These are phyloP conservation scores for Ophiorrhiza pumila DNA, from an alignment of 257 asterid species.

Conservation along the genomic window DNA sequence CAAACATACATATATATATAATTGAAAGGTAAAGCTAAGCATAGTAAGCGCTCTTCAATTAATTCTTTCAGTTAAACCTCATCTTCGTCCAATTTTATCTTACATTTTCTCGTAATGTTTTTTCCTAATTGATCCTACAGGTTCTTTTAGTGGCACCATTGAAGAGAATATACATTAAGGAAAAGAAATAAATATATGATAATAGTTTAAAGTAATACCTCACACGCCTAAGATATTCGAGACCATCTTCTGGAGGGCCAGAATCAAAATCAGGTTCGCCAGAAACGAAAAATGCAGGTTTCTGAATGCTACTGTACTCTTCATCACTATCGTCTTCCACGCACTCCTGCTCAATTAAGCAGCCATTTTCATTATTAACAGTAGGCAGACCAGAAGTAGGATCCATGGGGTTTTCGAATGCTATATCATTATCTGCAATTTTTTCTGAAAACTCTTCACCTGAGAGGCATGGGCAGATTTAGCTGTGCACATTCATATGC, in stretches of 20 bases:
- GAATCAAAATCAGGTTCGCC: slow-evolving; percentile 96
- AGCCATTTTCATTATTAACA: slow-evolving; percentile 32
- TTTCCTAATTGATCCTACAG: not conserved
- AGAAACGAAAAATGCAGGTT: slow-evolving; percentile 67
- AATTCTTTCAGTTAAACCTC: not conserved
- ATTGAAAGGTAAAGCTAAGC: not conserved
- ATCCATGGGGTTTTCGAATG: slow-evolving; percentile 23
- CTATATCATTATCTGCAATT: slow-evolving; percentile 27
- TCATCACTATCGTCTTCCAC: slow-evolving; percentile 69
- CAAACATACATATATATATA: too few species aligned
- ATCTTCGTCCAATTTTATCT: not conserved
- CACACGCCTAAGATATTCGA: slow-evolving; percentile 95
- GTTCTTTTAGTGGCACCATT: not conserved
- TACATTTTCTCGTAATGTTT: not conserved
- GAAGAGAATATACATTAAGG: not conserved
- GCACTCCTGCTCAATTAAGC: slow-evolving; percentile 39
- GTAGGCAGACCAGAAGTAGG: slow-evolving; percentile 29
- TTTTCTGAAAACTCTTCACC: slow-evolving; percentile 36
- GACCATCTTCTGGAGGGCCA: slow-evolving; percentile 94
- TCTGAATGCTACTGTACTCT: slow-evolving; percentile 70
- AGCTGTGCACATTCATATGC: slow-evolving; percentile 11
- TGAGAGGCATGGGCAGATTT: slow-evolving; percentile 26
- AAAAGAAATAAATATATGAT: not conserved
- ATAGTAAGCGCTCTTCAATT: not conserved
- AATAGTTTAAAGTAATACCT: slow-evolving; percentile 47